A percentile compares a stretch with the other conserved stretches of the same genome.
Conservation (phyloP, 2,329 filamentous ascomycete species). For the Fusarium napiforme region DNA sequence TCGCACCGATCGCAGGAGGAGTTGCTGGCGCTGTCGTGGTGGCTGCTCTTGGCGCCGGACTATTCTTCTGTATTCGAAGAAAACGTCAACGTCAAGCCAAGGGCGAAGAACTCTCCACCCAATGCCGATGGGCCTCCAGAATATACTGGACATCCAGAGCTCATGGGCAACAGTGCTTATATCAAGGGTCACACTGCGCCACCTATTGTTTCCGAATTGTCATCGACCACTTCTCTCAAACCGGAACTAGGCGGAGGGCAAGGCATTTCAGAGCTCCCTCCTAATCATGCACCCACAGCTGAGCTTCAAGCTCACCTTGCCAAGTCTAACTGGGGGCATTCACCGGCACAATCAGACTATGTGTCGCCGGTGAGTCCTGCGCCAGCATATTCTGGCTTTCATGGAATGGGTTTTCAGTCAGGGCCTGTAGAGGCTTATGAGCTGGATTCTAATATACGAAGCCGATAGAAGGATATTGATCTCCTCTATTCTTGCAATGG, state of each 20-base stretch:
- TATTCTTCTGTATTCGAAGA: conserved; percentile 53
- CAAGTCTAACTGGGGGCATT: conserved; percentile 32
- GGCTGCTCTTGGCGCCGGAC: conserved; percentile 44
- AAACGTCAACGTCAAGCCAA: conserved; percentile 43
- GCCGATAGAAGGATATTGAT: neutral
- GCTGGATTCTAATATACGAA: conserved; percentile 40
- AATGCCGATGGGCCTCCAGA: conserved; percentile 27
- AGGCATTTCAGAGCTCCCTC: conserved; percentile 38
- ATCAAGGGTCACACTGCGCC: conserved; percentile 11
- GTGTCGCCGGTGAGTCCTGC: conserved; percentile 20
- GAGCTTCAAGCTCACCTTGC: conserved; percentile 44
- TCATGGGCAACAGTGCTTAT: conserved; percentile 35
- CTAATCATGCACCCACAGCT: conserved; percentile 38
- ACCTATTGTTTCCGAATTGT: conserved; percentile 32
- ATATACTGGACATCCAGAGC: conserved; percentile 50
- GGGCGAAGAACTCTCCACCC: conserved; percentile 38
- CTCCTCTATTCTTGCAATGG: neutral
- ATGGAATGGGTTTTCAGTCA: conserved; percentile 48
- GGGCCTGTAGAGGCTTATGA: conserved; percentile 52
- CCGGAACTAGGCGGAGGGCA: conserved; percentile 40
- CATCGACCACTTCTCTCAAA: conserved; percentile 39
- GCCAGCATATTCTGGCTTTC: conserved; percentile 27
- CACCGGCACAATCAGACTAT: conserved; percentile 30
- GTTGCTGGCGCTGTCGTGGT: conserved; percentile 44
- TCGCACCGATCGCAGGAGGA: conserved; percentile 50